Evolutionary conservation across 192 early-diverging fungal species (phyloP).

Genomic region (Lobosporangium transversale): DNA sequence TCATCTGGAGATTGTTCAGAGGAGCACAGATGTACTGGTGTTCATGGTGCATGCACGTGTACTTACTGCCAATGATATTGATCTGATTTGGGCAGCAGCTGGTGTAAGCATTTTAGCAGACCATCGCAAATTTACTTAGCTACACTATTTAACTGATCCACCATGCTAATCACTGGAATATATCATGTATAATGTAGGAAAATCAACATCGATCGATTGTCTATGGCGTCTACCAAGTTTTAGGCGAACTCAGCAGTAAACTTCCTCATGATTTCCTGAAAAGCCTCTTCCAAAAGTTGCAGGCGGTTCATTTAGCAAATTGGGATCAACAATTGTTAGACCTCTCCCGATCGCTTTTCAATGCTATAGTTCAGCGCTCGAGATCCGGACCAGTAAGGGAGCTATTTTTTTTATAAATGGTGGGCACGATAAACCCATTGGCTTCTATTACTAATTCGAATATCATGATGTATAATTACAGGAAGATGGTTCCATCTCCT

Average conservation of each 20-base stretch:
- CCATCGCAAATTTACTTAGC: not conserved
- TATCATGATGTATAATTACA: not conserved
- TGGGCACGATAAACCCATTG: not conserved
- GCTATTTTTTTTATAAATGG: too few species aligned
- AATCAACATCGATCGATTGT: conserved; percentile 61
- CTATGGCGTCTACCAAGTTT: conserved; percentile 58
- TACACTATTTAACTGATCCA: not conserved
- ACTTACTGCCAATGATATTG: conserved; percentile 49
- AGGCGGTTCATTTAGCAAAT: conserved; percentile 40
- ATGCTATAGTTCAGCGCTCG: conserved; percentile 44
- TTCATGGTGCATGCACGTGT: conserved; percentile 54
- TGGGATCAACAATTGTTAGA: conserved; percentile 50
- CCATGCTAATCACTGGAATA: not conserved
- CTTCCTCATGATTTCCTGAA: conserved; percentile 43
- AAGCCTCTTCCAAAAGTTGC: conserved; percentile 53
- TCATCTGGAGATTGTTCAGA: conserved; percentile 59
- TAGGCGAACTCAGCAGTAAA: conserved; percentile 50
- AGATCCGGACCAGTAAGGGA: conserved; percentile 39
- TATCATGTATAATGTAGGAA: conserved; percentile 19
- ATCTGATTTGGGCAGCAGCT: conserved; percentile 56
- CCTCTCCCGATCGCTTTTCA: conserved; percentile 32
- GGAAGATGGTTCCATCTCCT: conserved; percentile 44
- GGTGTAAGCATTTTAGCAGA: conserved; percentile 26
- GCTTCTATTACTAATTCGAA: not conserved
- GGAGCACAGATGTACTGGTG: conserved; percentile 55